A percentile compares a stretch with the other conserved stretches of the same genome.
Conservation (phyloP, 768 basidiomycete genomes). For the Podaxis mareebaensis region DNA sequence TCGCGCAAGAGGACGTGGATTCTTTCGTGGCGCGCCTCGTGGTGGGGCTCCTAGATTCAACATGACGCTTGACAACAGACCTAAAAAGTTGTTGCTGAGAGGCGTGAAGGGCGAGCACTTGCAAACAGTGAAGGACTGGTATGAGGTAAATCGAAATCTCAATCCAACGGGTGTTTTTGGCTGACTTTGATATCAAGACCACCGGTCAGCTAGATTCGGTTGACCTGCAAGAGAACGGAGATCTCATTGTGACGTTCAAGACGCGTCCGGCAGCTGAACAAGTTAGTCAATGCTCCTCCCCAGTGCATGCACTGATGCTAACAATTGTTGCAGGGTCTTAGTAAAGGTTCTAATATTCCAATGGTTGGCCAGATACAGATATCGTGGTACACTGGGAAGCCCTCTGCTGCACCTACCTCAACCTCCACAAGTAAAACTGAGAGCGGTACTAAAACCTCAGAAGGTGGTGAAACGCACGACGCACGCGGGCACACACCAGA, state of each 20-base stretch:
- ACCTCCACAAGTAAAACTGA: constrained; percentile 16
- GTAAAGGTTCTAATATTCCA: constrained; percentile 70
- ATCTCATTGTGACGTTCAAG: constrained; percentile 68
- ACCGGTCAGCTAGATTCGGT: constrained; percentile 72
- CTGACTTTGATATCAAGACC: constrained; percentile 39
- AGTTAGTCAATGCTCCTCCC: constrained; percentile 35
- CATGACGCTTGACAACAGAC: constrained; percentile 90
- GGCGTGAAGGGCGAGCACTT: constrained; percentile 53
- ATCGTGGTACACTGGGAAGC: constrained; percentile 58
- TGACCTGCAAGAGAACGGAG: constrained; percentile 53
- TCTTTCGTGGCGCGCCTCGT: constrained; percentile 52
- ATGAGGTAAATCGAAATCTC: constrained; percentile 54
- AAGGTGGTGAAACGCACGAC: constrained; percentile 19
- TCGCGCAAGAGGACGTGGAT: constrained; percentile 61
- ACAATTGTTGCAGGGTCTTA: constrained; percentile 53
- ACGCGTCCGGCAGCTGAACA: constrained; percentile 76
- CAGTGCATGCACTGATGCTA: constrained; percentile 9
- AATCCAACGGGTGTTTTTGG: not conserved
- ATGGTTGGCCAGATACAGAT: constrained; percentile 65
- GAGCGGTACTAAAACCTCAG: constrained; percentile 19
- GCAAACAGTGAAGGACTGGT: constrained; percentile 78
- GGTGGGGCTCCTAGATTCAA: constrained; percentile 68
- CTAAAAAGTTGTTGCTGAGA: constrained; percentile 76
- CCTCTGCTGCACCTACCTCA: constrained; percentile 20
- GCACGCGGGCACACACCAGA: constrained; percentile 34